phyloP scores from a whole-genome alignment of 257 asterid genomes.

The Solanum microdontum region DNA sequence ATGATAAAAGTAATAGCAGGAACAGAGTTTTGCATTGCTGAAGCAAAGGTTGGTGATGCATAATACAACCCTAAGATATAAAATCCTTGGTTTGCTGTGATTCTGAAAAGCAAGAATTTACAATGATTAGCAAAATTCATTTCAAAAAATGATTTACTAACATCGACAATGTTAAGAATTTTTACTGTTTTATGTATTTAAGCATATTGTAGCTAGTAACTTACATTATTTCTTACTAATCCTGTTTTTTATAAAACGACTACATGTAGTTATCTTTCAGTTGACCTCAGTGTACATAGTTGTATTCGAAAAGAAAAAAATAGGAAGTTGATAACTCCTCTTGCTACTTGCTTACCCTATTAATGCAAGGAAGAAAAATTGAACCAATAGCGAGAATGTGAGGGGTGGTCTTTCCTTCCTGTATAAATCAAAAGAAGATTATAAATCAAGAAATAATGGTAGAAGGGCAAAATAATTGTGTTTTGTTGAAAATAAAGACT shows the following conservation, averaged over 20 bases:
- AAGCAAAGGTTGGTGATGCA: conserved; percentile 79
- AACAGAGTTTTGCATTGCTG: conserved; percentile 86
- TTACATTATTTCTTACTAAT: background rate
- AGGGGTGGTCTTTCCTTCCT: conserved; percentile 85
- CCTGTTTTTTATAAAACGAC: background rate
- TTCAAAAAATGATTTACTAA: background rate
- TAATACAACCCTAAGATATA: conserved; percentile 68
- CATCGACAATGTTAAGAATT: background rate
- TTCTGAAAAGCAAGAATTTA: conserved; percentile 15
- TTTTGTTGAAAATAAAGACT: background rate
- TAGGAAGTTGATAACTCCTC: background rate
- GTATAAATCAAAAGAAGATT: conserved; percentile 2
- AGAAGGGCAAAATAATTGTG: background rate
- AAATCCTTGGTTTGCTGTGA: conserved; percentile 83
- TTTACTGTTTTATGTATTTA: background rate
- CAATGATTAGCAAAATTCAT: background rate
- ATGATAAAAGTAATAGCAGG: conserved; percentile 65
- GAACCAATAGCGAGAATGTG: conserved; percentile 60
- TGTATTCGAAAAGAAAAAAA: background rate
- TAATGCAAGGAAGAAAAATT: conserved; percentile 66
- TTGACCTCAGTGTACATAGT: background rate
- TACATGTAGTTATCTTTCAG: background rate
- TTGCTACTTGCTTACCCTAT: conserved; percentile 44
- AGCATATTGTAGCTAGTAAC: background rate
- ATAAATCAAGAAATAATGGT: background rate